These are phyloP conservation scores for Tetragonia tetragonoides DNA, from an alignment of 148 eudicot genomes.

Conservation along the genomic window DNA sequence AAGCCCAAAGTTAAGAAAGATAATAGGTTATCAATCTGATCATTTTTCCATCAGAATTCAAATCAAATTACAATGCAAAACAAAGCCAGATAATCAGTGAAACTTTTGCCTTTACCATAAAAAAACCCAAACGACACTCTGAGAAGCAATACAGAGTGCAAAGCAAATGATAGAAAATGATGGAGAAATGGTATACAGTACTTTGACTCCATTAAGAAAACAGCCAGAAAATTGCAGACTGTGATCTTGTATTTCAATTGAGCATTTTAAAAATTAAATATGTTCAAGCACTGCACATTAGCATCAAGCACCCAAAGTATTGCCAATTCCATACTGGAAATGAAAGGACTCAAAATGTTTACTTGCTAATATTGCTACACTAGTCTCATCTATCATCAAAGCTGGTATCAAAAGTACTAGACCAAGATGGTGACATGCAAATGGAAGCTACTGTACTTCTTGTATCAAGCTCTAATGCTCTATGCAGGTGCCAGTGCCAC, in stretches of 20 bases:
- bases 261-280: neutral
- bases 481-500: no score
- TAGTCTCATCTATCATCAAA: neutral
- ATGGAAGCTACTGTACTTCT: neutral
- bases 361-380: neutral
- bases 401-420: neutral
- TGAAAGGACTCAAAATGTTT: neutral
- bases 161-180: neutral
- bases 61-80: neutral
- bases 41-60: neutral
- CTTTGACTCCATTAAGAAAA: neutral
- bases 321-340: neutral
- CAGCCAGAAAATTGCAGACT: neutral
- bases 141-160: neutral
- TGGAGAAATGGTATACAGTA: neutral
- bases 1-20: conserved; percentile 12
- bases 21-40: neutral
- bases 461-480: neutral
- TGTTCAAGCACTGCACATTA: neutral
- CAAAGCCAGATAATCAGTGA: neutral
- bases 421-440: neutral
- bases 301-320: neutral
- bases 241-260: neutral
- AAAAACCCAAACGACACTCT: neutral
- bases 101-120: neutral